Base-by-base conservation (phyloP, 495 filamentous ascomycete species). In the Chaetomium cochliodes region DNA sequence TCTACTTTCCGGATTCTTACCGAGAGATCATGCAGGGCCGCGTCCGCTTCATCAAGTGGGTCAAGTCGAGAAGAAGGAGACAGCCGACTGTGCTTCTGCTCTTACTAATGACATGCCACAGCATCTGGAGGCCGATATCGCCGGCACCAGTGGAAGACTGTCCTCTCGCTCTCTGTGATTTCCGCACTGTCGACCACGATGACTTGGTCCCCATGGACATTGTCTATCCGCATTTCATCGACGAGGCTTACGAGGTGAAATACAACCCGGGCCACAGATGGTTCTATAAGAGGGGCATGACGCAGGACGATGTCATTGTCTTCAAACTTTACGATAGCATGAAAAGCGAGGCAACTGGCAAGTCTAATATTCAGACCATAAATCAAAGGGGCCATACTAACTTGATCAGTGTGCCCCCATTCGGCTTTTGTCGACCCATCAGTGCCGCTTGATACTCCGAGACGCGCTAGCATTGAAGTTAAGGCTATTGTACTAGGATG, bases 201-300 rank as follows among this genome's bases (percentile, higher is more conserved):
- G 65, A 67, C 58, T 30, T 56, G 4, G 53, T 56, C n/a, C 53
- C 53, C 30, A 56, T 56, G 53, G 53, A 56, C 53, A 56, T 56
- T 41, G 53, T 56, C 3, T 56, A 67, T 30, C 65, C 65, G 33
- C 65, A 67, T 42, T 63, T 62, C 37, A 37, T 63, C 6, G 59
- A 67, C 53, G 58, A 63, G 23, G 59, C 65, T 6, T 67, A 67
- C 23, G 65, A 67, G 37, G 58, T 67, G 28, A 60, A 42, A 8
- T 58, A 63, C 59, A 67, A 63, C 53, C 65, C 65, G 1, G 39
- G 52, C 9, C 59, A 67, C 33, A 25, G 59, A 13, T 67, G 65
- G 65, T 63, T 67, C 46, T 67, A 67, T 46, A 56, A 56, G 60
- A 67, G 18, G 55, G 55, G 55, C 9, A 58, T 58, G 55, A 58